Percentiles rank a stretch among this genome's conserved stretches.
Evolutionary conservation across 2,329 filamentous ascomycete genomes (phyloP).

Genomic region (Colletotrichum caudatum): DNA sequence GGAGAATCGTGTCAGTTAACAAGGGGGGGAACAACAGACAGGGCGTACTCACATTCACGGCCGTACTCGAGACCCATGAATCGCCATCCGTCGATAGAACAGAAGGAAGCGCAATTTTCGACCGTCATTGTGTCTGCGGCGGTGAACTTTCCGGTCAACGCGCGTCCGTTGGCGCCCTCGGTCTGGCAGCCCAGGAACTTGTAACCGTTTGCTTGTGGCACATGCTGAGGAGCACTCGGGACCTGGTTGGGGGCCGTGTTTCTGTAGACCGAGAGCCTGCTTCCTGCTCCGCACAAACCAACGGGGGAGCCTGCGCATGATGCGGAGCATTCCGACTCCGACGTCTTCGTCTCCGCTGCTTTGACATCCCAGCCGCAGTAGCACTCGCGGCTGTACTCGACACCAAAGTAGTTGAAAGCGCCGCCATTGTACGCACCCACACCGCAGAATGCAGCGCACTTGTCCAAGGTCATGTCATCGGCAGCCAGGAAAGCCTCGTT

Average conservation of each 20-base stretch:
- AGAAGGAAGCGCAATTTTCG: slow-evolving; percentile 45
- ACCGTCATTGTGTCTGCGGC: slow-evolving; percentile 46
- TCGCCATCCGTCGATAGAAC: slow-evolving; percentile 40
- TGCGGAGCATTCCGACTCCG: slow-evolving; percentile 43
- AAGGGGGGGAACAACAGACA: not conserved
- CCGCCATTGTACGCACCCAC: slow-evolving; percentile 37
- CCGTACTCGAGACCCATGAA: slow-evolving; percentile 47
- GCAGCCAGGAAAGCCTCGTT: slow-evolving; percentile 34
- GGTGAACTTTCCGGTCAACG: slow-evolving; percentile 36
- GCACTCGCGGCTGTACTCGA: slow-evolving; percentile 45
- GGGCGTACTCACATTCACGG: slow-evolving; percentile 44
- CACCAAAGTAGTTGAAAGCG: slow-evolving; percentile 46
- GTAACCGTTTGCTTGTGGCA: slow-evolving; percentile 40
- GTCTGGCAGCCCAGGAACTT: slow-evolving; percentile 45
- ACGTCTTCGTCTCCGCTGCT: slow-evolving; percentile 29
- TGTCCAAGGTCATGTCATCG: slow-evolving; percentile 44
- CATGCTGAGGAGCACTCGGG: slow-evolving; percentile 40
- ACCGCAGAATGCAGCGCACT: slow-evolving; percentile 46
- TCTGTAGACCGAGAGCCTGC: slow-evolving; percentile 44
- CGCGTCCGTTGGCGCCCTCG: slow-evolving; percentile 42
- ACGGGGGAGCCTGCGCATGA: slow-evolving; percentile 37
- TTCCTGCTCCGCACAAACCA: slow-evolving; percentile 42
- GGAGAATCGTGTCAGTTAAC: not conserved
- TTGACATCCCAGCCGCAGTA: slow-evolving; percentile 44
- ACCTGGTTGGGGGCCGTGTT: slow-evolving; percentile 41